Base-by-base conservation (phyloP, 805 yeast species). In the Pichia sporocuriosa region DNA sequence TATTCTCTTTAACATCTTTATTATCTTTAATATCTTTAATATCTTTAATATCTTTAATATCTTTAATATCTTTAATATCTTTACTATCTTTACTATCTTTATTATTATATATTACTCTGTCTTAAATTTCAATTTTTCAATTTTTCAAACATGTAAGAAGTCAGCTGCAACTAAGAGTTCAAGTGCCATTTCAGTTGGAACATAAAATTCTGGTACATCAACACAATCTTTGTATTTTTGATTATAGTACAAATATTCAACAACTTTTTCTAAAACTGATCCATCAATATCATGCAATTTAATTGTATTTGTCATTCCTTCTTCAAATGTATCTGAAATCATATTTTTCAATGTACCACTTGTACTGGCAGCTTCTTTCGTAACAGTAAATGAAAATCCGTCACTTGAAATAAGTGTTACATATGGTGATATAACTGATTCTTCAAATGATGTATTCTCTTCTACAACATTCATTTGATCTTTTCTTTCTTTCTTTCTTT, bases 111-210 rank as follows among this genome's bases (percentile, higher is more conserved):
- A n/a, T n/a, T n/a, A n/a, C n/a, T n/a, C n/a, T n/a, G n/a, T n/a
- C n/a, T n/a, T n/a, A n/a, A n/a, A n/a, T n/a, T n/a, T n/a, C n/a
- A n/a, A 24, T 8, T 24, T 11, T 24, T 11, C 11, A 8, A 8
- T 16, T 29, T 2, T n/a, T 46, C 46, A 76, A 32, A 79, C 80
- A 52, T 85, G 90, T 52, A 87, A 64, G 58, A 77, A 90, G 58
- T 93, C 98, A 2, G 97, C 96, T 21, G 95, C 96, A 28, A 93
- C 90, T 34, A 93, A 63, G 50, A 90, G 65, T 57, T 93, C 97
- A 47, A 90, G 66, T 0, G 97, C 96, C 77, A 90, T 74, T 51
- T 87, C 97, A 0, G 97, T 89, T 1, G 97, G 96, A 3, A 93
- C 77, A 28, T 84, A 83, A 61, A 93, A 93, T 42, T 84, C 93